phyloP scores from a whole-genome alignment of 2,329 filamentous ascomycete species.

The Neoscytalidium dimidiatum region DNA sequence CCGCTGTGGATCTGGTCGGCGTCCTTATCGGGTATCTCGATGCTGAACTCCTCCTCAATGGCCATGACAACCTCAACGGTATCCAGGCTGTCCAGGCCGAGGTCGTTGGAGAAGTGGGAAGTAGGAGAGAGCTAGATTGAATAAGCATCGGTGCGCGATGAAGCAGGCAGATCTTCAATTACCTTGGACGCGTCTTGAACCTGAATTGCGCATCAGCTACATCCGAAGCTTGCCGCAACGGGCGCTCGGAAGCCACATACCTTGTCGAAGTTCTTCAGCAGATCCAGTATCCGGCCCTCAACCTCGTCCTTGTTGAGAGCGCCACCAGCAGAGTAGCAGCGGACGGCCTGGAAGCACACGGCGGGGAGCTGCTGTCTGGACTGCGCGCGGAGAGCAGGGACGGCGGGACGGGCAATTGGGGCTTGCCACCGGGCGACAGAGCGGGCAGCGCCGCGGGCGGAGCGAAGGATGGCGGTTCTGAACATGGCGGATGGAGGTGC shows the following conservation, averaged over 20 bases:
- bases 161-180: constrained; percentile 26
- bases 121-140: constrained; percentile 70
- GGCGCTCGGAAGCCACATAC: constrained; percentile 47
- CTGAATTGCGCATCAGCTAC: constrained; percentile 47
- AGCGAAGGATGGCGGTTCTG: constrained; percentile 81
- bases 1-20: constrained; percentile 91
- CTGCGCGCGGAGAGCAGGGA: constrained; percentile 62
- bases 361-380: constrained; percentile 63
- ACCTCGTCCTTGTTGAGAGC: constrained; percentile 82
- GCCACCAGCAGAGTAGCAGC: constrained; percentile 84
- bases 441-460: constrained; percentile 58
- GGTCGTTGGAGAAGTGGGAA: constrained; percentile 95
- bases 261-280: constrained; percentile 98
- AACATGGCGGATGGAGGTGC: constrained; percentile 67
- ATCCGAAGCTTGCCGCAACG: constrained; percentile 10
- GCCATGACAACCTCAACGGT: constrained; percentile 99
- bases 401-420: constrained; percentile 61
- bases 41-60: constrained; percentile 95
- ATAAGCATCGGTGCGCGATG: constrained; percentile 27
- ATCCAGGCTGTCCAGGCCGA: constrained; percentile 94
- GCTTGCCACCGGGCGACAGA: constrained; percentile 44
- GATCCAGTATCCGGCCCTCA: constrained; percentile 86
- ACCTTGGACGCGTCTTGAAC: constrained; percentile 64
- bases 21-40: constrained; percentile 98
- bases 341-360: constrained; percentile 66